Conservation (phyloP, 2,329 filamentous ascomycete species). For the Graphilbum fragrans region DNA sequence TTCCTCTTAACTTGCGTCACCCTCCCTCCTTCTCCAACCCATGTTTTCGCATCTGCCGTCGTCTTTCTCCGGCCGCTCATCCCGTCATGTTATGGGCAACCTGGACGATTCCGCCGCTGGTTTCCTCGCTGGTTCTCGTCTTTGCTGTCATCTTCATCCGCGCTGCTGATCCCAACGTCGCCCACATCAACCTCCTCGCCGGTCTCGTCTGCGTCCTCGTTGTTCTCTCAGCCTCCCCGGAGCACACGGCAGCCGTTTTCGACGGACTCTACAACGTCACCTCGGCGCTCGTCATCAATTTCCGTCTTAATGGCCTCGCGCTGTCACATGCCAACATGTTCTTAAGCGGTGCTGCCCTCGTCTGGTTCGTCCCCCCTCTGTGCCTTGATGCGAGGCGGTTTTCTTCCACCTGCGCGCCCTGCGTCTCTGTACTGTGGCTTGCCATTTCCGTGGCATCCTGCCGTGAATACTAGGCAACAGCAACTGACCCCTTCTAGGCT, state of each 20-base stretch:
- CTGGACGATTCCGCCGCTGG: constrained; percentile 28
- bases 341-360: constrained; percentile 37
- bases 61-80: constrained; percentile 8
- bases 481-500: constrained; percentile 46
- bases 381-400: background rate
- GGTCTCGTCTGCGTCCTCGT: constrained; percentile 26
- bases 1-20: background rate
- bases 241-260: constrained; percentile 23
- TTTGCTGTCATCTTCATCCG: constrained; percentile 30
- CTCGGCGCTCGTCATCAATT: constrained; percentile 22
- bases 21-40: background rate
- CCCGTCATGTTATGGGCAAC: constrained; percentile 38
- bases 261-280: constrained; percentile 21
- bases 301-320: constrained; percentile 33
- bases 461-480: background rate
- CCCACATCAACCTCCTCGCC: constrained; percentile 28
- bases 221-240: constrained; percentile 28
- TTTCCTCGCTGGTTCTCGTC: constrained; percentile 30
- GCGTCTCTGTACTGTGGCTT: background rate
- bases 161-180: constrained; percentile 30
- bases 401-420: background rate
- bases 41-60: background rate
- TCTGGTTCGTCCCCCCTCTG: constrained; percentile 31
- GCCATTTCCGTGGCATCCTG: background rate
- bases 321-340: constrained; percentile 41